Evolutionary conservation across 805 yeast species (phyloP), one percentile per base, ranked within the genome.

Genomic region (Pichia exigua): DNA sequence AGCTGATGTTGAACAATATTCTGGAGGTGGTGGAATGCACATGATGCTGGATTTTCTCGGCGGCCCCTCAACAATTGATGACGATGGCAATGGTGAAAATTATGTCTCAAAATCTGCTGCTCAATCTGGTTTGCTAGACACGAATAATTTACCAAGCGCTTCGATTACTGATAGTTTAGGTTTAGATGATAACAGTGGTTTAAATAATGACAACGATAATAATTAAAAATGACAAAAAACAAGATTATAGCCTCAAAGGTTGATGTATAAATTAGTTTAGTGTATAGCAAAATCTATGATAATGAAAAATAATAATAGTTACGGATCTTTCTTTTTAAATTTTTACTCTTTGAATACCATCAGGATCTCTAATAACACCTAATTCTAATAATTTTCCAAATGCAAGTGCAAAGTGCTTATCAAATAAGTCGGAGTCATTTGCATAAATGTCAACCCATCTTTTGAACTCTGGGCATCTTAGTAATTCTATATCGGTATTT

Each of bases 11-110:
- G 97, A 91, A 59, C 89, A 85, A 61, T 86, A 87, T 62, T 82
- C 91, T 15, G 95, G 96, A 42, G 87, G 95, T 55, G 94, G 95
- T 49, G 94, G 94, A 55, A 85, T 85, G 89, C 90, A 85, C 63
- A 86, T 86, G 95, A 86, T 86, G 95, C 70, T 86, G 67, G 94
- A 86, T 65, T 86, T 86, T 70, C 72, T 86, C 20, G 95, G 94
- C 21, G 94, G 94, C 13, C 73, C 73, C 9, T 63, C 72, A 10
- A 69, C 70, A 2, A 51, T 61, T 45, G 66, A 64, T 32, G 67
- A 63, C 48, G 67, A 64, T 49, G 61, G 60, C 10, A 52, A 53
- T 32, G 61, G 61, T n/a, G 68, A 68, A 53, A 70, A 75, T 48
- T 81, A 75, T 53, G 75, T 75, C 18, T 70, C 70, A 15, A 73